Base-by-base conservation (phyloP, 1,284 basidiomycete genomes). In the Pseudozyma tsukubaensis region DNA sequence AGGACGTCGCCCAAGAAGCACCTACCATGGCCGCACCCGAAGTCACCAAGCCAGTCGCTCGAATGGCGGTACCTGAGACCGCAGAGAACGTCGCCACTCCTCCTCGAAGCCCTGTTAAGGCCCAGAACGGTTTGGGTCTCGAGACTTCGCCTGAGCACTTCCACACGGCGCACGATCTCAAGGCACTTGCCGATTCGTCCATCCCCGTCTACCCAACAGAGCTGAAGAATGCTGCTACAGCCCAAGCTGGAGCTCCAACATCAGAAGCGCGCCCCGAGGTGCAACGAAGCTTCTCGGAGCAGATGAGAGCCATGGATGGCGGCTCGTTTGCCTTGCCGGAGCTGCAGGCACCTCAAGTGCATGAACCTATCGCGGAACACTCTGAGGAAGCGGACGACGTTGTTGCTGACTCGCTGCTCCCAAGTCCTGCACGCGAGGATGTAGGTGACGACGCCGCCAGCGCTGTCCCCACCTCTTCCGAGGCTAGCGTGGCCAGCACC, bases 401-500 rank as follows among this genome's bases (percentile, higher is more conserved):
- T 16, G 51, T 32, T 16, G 42, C 21, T 5, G 19, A 53, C 10
- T 19, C 53, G 8, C 18, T 49, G 9, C 50, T 42, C 4, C 24
- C 44, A 5, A 43, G 29, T 43, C 36, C 53, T n/a, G 8, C 18
- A 7, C 39, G n/a, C 12, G 39, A 53, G 50, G 40, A 24, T n/a
- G 24, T 35, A 5, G 47, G n/a, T 19, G 48, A 55, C 10, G 51
- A 52, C 9, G 45, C 43, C 14, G 52, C 48, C 6, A 66, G 62
- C 50, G 35, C 37, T 21, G 14, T 21, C 11, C 53, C 60, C 3
- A 61, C 66, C 35, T 65, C 57, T 14, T 77, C 78, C 1, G 75
- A 75, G 48, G 56, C 60, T 11, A 80, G 78, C 53, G 54, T 67
- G 8, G 56, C 50, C 18, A 81, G 79, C 66, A 80, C 79, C 11